phyloP scores from a whole-genome alignment of 2,329 filamentous ascomycete genomes.

The Setomelanomma holmii region DNA sequence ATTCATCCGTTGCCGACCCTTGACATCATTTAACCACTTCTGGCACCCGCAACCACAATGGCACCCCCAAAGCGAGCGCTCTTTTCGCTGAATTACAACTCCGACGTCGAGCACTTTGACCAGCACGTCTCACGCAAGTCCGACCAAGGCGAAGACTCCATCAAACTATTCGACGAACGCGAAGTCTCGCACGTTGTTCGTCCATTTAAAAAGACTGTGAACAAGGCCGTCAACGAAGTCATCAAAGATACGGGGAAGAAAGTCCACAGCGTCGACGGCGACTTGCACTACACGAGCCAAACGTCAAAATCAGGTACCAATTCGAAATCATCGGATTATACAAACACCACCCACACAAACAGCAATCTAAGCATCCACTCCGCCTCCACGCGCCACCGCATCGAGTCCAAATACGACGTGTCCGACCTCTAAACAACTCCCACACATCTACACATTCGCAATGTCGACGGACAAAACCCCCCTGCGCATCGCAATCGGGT shows the following conservation, averaged over 20 bases:
- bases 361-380: slow-evolving; percentile 14
- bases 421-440: slow-evolving; percentile 32
- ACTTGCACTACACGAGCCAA: slow-evolving; percentile 19
- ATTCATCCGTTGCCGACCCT: slow-evolving; percentile 19
- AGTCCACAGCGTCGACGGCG: slow-evolving; percentile 28
- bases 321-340: no score
- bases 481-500: slow-evolving; percentile 68
- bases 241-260: slow-evolving; percentile 35
- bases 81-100: slow-evolving; percentile 50
- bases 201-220: slow-evolving; percentile 45
- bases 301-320: not conserved
- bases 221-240: slow-evolving; percentile 41
- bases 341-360: not conserved
- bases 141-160: slow-evolving; percentile 40
- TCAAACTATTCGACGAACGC: slow-evolving; percentile 46
- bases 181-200: slow-evolving; percentile 46
- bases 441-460: not conserved
- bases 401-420: slow-evolving; percentile 43
- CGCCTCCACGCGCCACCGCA: slow-evolving; percentile 12
- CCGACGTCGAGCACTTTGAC: slow-evolving; percentile 48
- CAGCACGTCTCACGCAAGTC: slow-evolving; percentile 45
- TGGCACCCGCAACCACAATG: slow-evolving; percentile 17
- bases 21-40: slow-evolving; percentile 30
- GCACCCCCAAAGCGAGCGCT: slow-evolving; percentile 40
- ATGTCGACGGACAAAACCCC: slow-evolving; percentile 22